Evolutionary conservation across 2,329 filamentous ascomycete species (phyloP).

Genomic region (Venturia aucupariae): DNA sequence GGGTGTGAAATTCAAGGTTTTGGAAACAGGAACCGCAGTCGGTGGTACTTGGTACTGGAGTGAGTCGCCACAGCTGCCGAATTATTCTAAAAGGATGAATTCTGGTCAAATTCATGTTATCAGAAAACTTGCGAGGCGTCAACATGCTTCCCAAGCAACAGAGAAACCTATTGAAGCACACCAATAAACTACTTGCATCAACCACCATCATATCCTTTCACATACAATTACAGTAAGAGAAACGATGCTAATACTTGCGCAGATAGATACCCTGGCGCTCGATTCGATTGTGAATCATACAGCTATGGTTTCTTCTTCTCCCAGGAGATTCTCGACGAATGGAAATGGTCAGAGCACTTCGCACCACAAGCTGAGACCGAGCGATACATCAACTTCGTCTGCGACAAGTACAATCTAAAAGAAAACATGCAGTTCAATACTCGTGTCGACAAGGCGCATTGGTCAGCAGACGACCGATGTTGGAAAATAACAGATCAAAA

Average conservation of each 20-base stretch:
- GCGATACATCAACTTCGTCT: conserved; percentile 41
- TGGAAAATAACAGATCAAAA: conserved; percentile 45
- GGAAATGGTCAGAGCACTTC: conserved; percentile 49
- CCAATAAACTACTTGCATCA: not conserved
- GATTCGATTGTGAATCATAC: conserved; percentile 39
- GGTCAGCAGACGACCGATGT: conserved; percentile 43
- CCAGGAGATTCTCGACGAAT: conserved; percentile 34
- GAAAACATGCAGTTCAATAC: conserved; percentile 51
- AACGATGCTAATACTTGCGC: conserved; percentile 21
- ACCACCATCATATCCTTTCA: not conserved
- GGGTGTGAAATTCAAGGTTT: conserved; percentile 27
- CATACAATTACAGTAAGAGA: not conserved
- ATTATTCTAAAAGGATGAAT: not conserved
- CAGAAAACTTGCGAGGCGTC: not conserved
- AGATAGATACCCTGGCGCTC: conserved; percentile 40
- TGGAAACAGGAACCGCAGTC: conserved; percentile 34
- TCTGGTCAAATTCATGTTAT: not conserved
- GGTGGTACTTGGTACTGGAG: conserved; percentile 37
- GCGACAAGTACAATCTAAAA: conserved; percentile 46
- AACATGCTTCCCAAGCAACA: not conserved
- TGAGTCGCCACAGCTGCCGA: not conserved
- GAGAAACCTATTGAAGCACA: too few relatives aligned
- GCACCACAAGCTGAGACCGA: conserved; percentile 53
- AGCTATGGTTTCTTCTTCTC: conserved; percentile 37
- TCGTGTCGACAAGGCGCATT: conserved; percentile 43